Evolutionary conservation across 139 green algal genomes (phyloP), one percentile per base, ranked within the genome.

Genomic region (Auxenochlorella pyrenoidosa): DNA sequence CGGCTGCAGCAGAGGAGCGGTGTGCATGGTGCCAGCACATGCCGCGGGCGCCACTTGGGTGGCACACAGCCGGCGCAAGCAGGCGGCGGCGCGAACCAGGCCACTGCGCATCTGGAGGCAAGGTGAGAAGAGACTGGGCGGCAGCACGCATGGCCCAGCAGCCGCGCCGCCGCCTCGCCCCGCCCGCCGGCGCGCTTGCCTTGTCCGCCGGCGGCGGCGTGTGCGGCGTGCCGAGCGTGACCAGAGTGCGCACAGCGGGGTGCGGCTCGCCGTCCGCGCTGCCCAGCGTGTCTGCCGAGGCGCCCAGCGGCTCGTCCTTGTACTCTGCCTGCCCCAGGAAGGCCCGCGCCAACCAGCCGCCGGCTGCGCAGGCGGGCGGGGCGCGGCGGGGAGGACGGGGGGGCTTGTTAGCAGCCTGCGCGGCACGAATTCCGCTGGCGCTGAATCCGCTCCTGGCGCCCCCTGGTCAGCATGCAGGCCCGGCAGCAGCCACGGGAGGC

Each of bases 161-260:
- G 54, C 54, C 16, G 2, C 12, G 16, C 22, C 54, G 54, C 54
- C 18, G 16, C 54, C 54, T 3, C 54, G 16, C 15, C 54, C 54
- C 16, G 54, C 54, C 12, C 54, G 54, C 54, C 18, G 54, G 15
- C 54, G 54, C 54, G 54, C 79, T 40, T 70, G 85, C 88, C 87
- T 90, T 91, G 10, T 93, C 86, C 1, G 90, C 44, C 6, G 90
- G 88, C 1, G 93, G 89, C 36, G 83, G 41, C 19, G 80, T n/a
- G 66, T 97, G 94, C 38, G 94, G 94, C 28, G 92, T 94, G 41
- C 94, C 94, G 30, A 97, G 90, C 16, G 92, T 95, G 75, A 97
- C 87, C 28, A 97, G 6, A 28, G 70, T 41, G 15, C 86, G 73
- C 75, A 95, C 93, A 12, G 51, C 79, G 32, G 82, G 66, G 38